Conservation (phyloP, 192 early-diverging fungal species). For the Coemansia sp. region DNA sequence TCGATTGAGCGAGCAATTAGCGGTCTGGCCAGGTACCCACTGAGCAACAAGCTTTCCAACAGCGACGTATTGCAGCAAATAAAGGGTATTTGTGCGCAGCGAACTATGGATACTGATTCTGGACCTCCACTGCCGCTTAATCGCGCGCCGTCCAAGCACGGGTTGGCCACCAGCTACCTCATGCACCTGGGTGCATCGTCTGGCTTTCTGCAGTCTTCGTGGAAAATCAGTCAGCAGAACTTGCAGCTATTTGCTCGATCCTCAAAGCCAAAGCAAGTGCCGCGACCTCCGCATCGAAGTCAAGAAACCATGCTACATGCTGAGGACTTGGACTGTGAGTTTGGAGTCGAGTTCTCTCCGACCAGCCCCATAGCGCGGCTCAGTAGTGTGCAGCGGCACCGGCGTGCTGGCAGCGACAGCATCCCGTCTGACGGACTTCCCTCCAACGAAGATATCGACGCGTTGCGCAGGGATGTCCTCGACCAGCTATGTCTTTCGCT, state of each 20-base stretch:
- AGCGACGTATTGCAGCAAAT: conserved; percentile 21
- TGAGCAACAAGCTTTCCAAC: conserved; percentile 17
- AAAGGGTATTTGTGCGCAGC: conserved; percentile 8
- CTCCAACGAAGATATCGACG: conserved; percentile 22
- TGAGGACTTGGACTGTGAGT: conserved; percentile 1
- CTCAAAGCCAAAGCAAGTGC: conserved; percentile 1
- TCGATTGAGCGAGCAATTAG: conserved; percentile 82
- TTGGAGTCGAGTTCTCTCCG: neutral
- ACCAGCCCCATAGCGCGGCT: neutral
- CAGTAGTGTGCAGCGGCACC: conserved; percentile 16
- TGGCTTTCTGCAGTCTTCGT: conserved; percentile 18
- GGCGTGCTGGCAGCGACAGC: conserved; percentile 41
- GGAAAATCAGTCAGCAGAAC: conserved; percentile 37
- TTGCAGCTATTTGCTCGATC: conserved; percentile 15
- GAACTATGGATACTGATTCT: neutral
- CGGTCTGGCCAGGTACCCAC: conserved; percentile 55
- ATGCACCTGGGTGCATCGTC: conserved; percentile 1
- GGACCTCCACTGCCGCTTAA: neutral
- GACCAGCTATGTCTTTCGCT: conserved; percentile 35
- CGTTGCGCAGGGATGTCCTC: conserved; percentile 29
- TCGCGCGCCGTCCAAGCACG: conserved; percentile 2
- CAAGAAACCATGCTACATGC: neutral
- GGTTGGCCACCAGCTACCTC: conserved; percentile 1
- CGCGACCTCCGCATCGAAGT: neutral
- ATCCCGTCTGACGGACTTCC: conserved; percentile 14